These are phyloP conservation scores for Dioscorea cayenensis DNA, from an alignment of 116 monocot genomes.

Conservation along the genomic window DNA sequence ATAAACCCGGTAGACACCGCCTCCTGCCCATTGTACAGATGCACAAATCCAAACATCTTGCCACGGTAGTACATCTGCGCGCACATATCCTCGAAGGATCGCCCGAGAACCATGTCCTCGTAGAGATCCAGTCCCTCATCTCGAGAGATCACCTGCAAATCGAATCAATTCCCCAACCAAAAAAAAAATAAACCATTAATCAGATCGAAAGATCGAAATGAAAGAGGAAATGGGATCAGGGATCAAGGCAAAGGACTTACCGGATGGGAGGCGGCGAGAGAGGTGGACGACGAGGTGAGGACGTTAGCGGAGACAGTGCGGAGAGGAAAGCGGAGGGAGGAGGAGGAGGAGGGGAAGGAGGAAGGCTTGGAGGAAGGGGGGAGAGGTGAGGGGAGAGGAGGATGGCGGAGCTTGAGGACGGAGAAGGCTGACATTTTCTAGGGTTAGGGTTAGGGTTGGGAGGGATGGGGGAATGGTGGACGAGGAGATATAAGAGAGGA, in stretches of 20 bases:
- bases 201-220: not conserved
- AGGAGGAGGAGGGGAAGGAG: not conserved
- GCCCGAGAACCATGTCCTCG: conserved; percentile 86
- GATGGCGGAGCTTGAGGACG: conserved; percentile 12
- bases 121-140: conserved; percentile 69
- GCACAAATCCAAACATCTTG: conserved; percentile 95
- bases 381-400: conserved; percentile 4
- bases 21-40: conserved; percentile 90
- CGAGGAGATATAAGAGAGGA: not conserved
- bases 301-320: not conserved
- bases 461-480: not conserved
- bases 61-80: conserved; percentile 97
- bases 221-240: conserved; percentile 10
- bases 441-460: not conserved
- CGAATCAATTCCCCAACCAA: not conserved
- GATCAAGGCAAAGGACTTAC: conserved; percentile 1
- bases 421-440: conserved; percentile 26
- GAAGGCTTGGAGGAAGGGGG: not conserved
- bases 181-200: not conserved
- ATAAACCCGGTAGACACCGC: conserved; percentile 86
- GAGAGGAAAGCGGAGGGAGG: not conserved
- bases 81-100: conserved; percentile 83
- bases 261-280: not conserved
- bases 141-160: conserved; percentile 23
- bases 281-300: conserved; percentile 18